Evolutionary conservation across 1,139 yeast species (phyloP), one percentile per base, ranked within the genome.

Genomic region (Hansenula lynferdii): DNA sequence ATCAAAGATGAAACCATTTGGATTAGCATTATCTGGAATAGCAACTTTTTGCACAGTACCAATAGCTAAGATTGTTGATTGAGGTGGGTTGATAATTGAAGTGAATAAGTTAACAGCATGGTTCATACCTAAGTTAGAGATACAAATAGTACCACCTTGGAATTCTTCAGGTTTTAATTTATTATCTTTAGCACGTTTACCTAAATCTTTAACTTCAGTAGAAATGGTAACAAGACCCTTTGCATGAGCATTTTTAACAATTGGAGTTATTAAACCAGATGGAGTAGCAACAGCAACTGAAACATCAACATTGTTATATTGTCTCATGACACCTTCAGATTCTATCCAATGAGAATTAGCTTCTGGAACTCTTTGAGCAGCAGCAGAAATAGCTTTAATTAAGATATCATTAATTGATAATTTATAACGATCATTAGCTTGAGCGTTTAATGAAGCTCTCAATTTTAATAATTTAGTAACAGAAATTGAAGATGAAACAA

Each of bases 251-350:
- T 82, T 75, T 65, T 78, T 82, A 52, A 92, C 87, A 54, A 92
- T 92, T 51, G 99, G 99, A 37, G 99, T 92, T 64, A 94, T 83
- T 56, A 92, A 76, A 42, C 99, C 99, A 42, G 95, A 79, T 62
- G 97, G 97, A 17, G 98, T 92, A 46, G 98, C 95, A 49, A 92
- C 99, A 33, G 99, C 99, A 45, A 92, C 97, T 22, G 97, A 89
- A 43, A 92, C 95, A 61, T 92, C 99, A 44, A 90, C 97, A 56
- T 80, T 83, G 59, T 75, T 72, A 76, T 80, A 92, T 68, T 85
- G 90, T 72, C 99, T 86, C 57, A 94, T 85, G 54, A 92, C 82
- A 50, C 90, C 89, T 69, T 90, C 83, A 34, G 75, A 70, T 60
- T 85, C 96, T 57, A 92, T 75, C 95, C 97, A 92, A 61, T 92